These are phyloP conservation scores for Dioscorea alata DNA, from an alignment of 106 monocot species.

Conservation along the genomic window DNA sequence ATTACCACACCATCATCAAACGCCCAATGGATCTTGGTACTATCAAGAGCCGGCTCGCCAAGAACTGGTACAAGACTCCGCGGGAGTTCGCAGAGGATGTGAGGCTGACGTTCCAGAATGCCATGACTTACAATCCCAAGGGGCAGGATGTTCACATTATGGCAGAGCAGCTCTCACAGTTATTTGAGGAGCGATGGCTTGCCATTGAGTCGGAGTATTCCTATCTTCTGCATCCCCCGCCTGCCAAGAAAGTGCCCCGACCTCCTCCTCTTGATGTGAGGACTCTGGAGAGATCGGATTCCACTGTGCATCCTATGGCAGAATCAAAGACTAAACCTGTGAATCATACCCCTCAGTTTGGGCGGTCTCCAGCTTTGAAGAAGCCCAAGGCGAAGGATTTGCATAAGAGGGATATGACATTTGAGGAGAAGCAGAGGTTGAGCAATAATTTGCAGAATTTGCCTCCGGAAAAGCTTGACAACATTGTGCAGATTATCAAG, in stretches of 20 bases:
- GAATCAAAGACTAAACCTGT: constrained; percentile 37
- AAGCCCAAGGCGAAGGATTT: constrained; percentile 94
- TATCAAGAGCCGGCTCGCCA: constrained; percentile 39
- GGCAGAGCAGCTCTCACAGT: constrained; percentile 58
- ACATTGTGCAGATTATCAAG: constrained; percentile 90
- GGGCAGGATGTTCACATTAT: constrained; percentile 82
- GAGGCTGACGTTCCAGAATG: constrained; percentile 75
- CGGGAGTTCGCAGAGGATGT: constrained; percentile 83
- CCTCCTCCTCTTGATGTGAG: constrained; percentile 44
- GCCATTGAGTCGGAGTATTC: constrained; percentile 48
- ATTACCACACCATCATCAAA: constrained; percentile 69
- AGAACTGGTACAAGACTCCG: constrained; percentile 60
- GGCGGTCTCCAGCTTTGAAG: constrained; percentile 52
- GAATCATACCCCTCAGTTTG: constrained; percentile 17
- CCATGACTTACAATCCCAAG: constrained; percentile 86
- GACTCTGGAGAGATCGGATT: constrained; percentile 69
- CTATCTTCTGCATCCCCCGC: constrained; percentile 14
- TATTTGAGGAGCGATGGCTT: constrained; percentile 78
- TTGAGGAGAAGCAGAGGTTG: constrained; percentile 90
- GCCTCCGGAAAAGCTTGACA: constrained; percentile 83
- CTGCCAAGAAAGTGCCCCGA: constrained; percentile 19
- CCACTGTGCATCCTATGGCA: constrained; percentile 37
- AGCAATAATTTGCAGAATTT: constrained; percentile 84
- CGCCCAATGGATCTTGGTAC: constrained; percentile 88
- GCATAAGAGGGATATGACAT: constrained; percentile 95